phyloP scores from a whole-genome alignment of 495 filamentous ascomycete species.

The Chaetomium fimeti region DNA sequence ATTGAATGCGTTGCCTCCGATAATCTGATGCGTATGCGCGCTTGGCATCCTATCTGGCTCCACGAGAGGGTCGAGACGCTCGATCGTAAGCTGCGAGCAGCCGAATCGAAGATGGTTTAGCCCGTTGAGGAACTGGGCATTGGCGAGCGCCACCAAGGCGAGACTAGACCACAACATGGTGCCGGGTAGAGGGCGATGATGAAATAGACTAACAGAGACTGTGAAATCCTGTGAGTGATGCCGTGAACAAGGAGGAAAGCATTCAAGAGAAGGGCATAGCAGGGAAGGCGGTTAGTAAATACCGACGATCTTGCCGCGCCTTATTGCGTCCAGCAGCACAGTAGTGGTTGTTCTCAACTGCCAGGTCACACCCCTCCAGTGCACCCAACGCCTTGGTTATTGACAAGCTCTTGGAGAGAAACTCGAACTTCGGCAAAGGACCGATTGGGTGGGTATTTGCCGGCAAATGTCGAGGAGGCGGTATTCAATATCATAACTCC shows the following conservation, averaged over 20 bases:
- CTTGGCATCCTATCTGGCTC: background rate
- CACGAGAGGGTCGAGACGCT: slow-evolving; percentile 8
- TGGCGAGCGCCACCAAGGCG: slow-evolving; percentile 3
- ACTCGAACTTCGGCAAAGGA: background rate
- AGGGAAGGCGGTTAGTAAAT: background rate
- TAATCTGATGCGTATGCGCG: slow-evolving; percentile 3
- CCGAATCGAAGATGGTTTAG: slow-evolving; percentile 5
- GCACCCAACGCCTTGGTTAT: background rate
- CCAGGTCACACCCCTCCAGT: background rate
- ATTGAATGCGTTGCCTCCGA: slow-evolving; percentile 5
- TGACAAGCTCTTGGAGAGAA: background rate
- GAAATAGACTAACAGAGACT: background rate
- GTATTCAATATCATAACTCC: background rate
- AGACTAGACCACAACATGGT: slow-evolving; percentile 4
- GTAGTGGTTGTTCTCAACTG: background rate
- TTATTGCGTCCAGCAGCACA: too few relatives aligned
- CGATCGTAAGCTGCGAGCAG: slow-evolving; percentile 3
- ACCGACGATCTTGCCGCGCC: background rate
- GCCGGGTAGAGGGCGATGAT: background rate
- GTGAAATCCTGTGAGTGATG: background rate
- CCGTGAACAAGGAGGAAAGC: background rate
- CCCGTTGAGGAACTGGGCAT: slow-evolving; percentile 1
- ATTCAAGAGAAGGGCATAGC: background rate
- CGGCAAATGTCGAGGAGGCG: background rate
- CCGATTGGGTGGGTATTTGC: slow-evolving; percentile 1